phyloP scores from a whole-genome alignment of 2,329 filamentous ascomycete species.

The Cladosporium halotolerans region DNA sequence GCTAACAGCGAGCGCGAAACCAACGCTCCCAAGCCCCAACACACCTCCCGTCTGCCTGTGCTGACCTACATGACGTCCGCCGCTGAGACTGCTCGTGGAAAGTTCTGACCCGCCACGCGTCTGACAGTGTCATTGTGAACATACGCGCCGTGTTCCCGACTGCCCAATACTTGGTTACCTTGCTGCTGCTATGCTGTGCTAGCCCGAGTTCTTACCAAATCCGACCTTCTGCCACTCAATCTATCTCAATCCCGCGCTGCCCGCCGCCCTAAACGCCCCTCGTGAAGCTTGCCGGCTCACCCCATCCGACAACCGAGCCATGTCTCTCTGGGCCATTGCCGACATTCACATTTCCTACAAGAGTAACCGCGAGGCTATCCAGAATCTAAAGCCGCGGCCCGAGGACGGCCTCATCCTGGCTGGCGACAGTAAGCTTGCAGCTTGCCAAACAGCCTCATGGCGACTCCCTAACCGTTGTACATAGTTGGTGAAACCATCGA shows the following conservation, averaged over 20 bases:
- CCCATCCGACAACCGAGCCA: conserved; percentile 5
- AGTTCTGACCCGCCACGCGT: conserved; percentile 6
- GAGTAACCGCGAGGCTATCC: conserved; percentile 39
- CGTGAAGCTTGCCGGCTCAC: conserved; percentile 4
- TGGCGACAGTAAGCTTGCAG: conserved; percentile 32
- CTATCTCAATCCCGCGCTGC: background rate
- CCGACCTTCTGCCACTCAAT: background rate
- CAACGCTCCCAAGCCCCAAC: background rate
- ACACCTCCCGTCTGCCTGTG: background rate
- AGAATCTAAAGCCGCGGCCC: conserved; percentile 33
- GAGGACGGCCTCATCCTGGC: conserved; percentile 42
- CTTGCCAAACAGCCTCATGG: conserved; percentile 9
- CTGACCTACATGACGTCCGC: conserved; percentile 6
- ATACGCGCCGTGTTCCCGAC: background rate
- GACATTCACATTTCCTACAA: conserved; percentile 45
- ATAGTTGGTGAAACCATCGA: conserved; percentile 30
- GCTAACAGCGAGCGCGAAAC: too few relatives aligned
- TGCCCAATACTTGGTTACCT: background rate
- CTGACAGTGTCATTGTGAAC: background rate
- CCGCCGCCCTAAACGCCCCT: conserved; percentile 5
- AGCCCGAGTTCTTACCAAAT: background rate
- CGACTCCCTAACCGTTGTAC: conserved; percentile 25
- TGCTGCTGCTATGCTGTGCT: background rate
- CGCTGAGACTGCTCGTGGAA: background rate
- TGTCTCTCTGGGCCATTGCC: conserved; percentile 38